phyloP scores from a whole-genome alignment of 164 flowering plant species.

The Vitis rupestris region DNA sequence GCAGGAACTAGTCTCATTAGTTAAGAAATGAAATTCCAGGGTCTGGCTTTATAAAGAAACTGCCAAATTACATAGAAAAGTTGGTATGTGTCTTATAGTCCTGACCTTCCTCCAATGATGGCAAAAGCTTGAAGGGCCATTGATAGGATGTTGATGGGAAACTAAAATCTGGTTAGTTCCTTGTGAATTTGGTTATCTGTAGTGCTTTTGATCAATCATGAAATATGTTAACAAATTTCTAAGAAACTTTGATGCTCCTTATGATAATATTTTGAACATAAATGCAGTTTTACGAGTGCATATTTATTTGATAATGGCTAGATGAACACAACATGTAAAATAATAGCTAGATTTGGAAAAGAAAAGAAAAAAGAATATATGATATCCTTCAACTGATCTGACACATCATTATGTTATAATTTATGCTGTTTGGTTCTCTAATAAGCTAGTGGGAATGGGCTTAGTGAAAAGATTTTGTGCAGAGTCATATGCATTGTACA shows the following conservation, averaged over 20 bases:
- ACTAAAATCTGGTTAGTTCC: slow-evolving; percentile 61
- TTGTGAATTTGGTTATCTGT: background rate
- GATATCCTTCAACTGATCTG: no score
- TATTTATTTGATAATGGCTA: background rate
- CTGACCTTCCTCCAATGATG: slow-evolving; percentile 78
- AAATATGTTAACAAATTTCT: background rate
- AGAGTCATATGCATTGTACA: no score
- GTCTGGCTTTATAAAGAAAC: slow-evolving; percentile 69
- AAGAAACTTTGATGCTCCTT: no score
- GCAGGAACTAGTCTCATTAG: slow-evolving; percentile 69
- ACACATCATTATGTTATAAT: no score
- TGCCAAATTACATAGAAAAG: slow-evolving; percentile 57
- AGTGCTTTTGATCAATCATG: background rate
- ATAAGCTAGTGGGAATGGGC: no score
- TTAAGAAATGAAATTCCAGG: slow-evolving; percentile 70
- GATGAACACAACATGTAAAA: background rate
- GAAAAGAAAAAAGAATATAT: no score
- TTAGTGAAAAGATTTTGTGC: no score
- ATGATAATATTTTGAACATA: background rate
- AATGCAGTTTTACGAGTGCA: background rate
- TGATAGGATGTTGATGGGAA: slow-evolving; percentile 83
- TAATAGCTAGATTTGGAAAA: background rate
- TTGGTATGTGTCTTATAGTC: slow-evolving; percentile 46
- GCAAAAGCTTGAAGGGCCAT: slow-evolving; percentile 74
- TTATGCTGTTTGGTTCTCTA: no score